Base-by-base conservation (phyloP, 2,329 filamentous ascomycete species). In the Aureobasidium subglaciale region DNA sequence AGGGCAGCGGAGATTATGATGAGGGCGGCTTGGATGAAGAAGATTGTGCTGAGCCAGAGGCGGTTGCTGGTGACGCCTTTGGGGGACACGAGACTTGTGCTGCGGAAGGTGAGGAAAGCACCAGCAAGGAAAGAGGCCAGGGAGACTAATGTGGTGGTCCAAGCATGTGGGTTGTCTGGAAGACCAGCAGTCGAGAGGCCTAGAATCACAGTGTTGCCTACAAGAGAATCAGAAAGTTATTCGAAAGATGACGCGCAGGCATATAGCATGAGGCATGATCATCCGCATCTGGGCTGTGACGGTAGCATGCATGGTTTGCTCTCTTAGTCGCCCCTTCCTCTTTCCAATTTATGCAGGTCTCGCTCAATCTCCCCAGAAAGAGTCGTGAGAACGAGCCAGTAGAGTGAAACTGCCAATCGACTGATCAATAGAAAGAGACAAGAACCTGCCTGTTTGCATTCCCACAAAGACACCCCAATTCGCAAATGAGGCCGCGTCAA, bases 201-300 rank as follows among this genome's bases (percentile, higher is more conserved):
- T 35, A 85, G 73, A 68, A 84, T 83, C 62, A 85, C 78, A 9
- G 82, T 84, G 67, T 85, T 85, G 35, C 81, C 81, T 72, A 70
- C 13, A 16, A 9, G 22, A 4, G 18, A 16, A 24, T 49, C 27
- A 49, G 41, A 49, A n/a, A 35, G 29, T 40, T 13, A 32, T 20
- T 40, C 7, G 2, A 6, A 13, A 5, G 27, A 20, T 9, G 18
- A 22, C 16, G 13, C n/a, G 30, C 7, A 34, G 8, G 30, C 24
- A 16, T 6, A 8, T 15, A 20, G 37, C 16, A n/a, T 3, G 6
- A 11, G 25, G n/a, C n/a, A n/a, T n/a, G n/a, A n/a, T n/a, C n/a
- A n/a, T n/a, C n/a, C n/a, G n/a, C n/a, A n/a, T n/a, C n/a, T n/a
- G 1, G 22, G 22, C n/a, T 10, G 16, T 9, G 6, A 8, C 7